Base-by-base conservation (phyloP, 1,284 basidiomycete genomes). In the Thecaphora thlaspeos region DNA sequence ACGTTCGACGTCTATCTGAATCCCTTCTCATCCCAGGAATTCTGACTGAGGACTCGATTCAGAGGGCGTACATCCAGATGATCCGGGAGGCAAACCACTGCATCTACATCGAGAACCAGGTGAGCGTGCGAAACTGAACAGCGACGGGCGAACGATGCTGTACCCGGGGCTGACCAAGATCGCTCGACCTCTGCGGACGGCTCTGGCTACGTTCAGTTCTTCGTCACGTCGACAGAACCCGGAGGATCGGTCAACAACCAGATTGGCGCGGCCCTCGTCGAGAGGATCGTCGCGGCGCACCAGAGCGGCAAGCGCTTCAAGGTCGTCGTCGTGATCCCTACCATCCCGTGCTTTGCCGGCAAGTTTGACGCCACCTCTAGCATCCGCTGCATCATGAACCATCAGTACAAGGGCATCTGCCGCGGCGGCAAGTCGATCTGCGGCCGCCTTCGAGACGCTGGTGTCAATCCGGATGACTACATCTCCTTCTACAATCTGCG, bases 401-500 rank as follows among this genome's bases (percentile, higher is more conserved):
- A 78, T n/a, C 63, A 81, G 61, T 83, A 82, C 63, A 70, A 88
- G 43, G 88, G 88, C 0, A 92, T 96, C 64, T 91, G 90, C 74
- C 84, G 91, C 30, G 91, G 91, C 4, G 89, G 88, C 0, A 81
- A 84, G 57, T 90, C 88, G 19, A 55, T 57, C 43, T 23, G 48
- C 18, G 90, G 92, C 70, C 82, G 86, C 72, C 83, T 95, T 43
- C 82, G 87, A 43, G 85, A 83, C 51, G 89, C 84, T 19, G 90
- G 91, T 2, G 87, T 82, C 70, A 87, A 94, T 54, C 90, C 91
- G 85, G 22, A 40, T 11, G 51, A 59, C n/a, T 61, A 56, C 90
- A 87, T 76, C 88, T 90, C 64, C 83, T 90, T 94, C 82, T 95
- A 89, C 80, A 90, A 95, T 78, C 82, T 96, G 30, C 84, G 92